Base-by-base conservation (phyloP, 1,284 basidiomycete species). In the Rhodotorula sp. region DNA sequence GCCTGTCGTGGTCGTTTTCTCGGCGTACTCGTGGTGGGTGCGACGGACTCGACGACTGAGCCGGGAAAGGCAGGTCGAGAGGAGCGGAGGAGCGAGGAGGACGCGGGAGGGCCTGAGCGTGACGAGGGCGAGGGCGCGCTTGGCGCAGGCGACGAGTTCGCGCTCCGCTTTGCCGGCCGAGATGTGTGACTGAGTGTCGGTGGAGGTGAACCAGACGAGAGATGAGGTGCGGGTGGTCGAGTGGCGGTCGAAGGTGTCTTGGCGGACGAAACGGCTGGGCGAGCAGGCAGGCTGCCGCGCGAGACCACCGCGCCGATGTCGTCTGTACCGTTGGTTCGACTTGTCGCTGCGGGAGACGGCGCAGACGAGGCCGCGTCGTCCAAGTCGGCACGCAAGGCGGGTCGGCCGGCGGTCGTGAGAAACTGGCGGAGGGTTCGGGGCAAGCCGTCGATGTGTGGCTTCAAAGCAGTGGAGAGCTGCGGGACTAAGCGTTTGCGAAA, bases 271-370 rank as follows among this genome's bases (percentile, higher is more conserved):
- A 3, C 28, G 15, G 26, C 13, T 18, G 40, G 11, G 40, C 28
- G 52, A 31, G 52, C 26, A 4, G 28, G 4, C 6, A 31, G 16
- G 18, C 26, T 28, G 9, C 52, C 22, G n/a, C 60, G 60, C n/a
- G 60, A 24, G 60, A 62, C 60, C 28, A 62, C 52, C 9, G 60
- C 52, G 52, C 60, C 60, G 28, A 62, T 16, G 9, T 62, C 60
- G 26, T 62, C 60, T 54, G 13, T 10, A n/a, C 48, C 48, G 44
- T 2, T n/a, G 30, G 1, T 15, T 30, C 8, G 13, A n/a, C 1
- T 2, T 18, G 13, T n/a, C 31, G 24, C 20, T 18, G 37, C 50
- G 8, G 59, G 48, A 24, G 59, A 50, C 0, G 6, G 54, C 16
- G 20, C 31, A 8, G 31, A 11, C 13, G 20, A 34, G 20, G 31